Conservation (phyloP, 2,329 filamentous ascomycete genomes). For the Aspergillus quadricinctus region DNA sequence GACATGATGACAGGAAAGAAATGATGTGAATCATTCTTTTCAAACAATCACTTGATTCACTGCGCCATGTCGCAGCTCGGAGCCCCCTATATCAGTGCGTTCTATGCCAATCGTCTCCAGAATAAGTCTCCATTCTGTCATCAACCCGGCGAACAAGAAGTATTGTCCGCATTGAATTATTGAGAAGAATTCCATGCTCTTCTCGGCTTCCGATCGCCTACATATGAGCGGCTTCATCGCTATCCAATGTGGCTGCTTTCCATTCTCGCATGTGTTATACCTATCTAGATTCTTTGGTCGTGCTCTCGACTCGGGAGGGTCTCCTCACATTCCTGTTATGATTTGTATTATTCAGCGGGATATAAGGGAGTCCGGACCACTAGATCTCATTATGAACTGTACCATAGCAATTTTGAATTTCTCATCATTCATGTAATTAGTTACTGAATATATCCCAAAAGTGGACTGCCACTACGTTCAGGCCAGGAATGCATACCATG, state of each 20-base stretch:
- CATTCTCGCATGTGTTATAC: not conserved
- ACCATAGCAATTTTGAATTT: slow-evolving; percentile 12
- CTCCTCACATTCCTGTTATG: not conserved
- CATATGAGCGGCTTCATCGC: not conserved
- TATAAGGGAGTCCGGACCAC: not conserved
- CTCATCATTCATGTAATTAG: slow-evolving; percentile 13
- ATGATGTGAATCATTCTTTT: slow-evolving; percentile 3
- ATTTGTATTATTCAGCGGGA: not conserved
- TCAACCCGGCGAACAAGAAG: not conserved
- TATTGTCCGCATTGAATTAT: not conserved
- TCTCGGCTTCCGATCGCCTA: not conserved
- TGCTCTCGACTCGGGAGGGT: not conserved
- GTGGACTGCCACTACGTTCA: slow-evolving; percentile 3
- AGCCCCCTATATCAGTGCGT: not conserved
- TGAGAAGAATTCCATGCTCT: not conserved
- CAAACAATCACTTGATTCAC: not conserved
- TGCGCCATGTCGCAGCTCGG: not conserved
- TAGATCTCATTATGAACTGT: slow-evolving; percentile 7
- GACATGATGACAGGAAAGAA: slow-evolving; percentile 15
- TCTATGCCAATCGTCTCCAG: not conserved
- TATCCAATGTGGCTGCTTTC: not conserved
- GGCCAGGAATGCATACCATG: not conserved
- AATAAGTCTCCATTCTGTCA: not conserved
- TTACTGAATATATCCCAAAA: slow-evolving; percentile 7
- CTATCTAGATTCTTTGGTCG: not conserved